Base-by-base conservation (phyloP, 352 stramenopile species). In the Pythium volutum region DNA sequence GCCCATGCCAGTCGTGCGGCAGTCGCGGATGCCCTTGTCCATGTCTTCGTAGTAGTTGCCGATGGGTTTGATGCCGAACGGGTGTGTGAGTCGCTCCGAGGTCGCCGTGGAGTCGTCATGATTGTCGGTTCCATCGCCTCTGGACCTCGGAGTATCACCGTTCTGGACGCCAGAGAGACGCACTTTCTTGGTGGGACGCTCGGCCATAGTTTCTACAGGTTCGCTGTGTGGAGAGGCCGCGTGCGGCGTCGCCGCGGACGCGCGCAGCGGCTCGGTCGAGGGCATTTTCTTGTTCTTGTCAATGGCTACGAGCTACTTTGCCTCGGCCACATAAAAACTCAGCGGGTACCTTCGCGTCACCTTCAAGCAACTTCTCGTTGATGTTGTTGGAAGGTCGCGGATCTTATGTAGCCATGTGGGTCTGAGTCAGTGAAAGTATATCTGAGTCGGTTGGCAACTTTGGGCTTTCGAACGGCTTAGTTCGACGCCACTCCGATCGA, bases 41-140 rank as follows among this genome's bases (percentile, higher is more conserved):
- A 69, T 63, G 56, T 93, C 84, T 42, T 82, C 82, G 36, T 80
- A 91, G 68, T 73, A 87, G 45, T 96, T 95, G 54, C 88, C 88
- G 57, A 89, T 73, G 1, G 87, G 87, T 49, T 95, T 89, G 36
- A 96, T 75, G 46, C 87, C 87, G 47, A 84, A 87, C 23, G 88
- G 87, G 58, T 96, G 88, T 51, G 63, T 56, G 42, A 91, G 62
- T 22, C 71, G 67, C 33, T 46, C 22, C n/a, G 59, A 50, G 0
- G 14, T 47, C 5, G 50, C 22, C 50, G 9, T 8, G n/a, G 14
- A 18, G 12, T 25, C 18, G 6, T 26, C 36, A 5, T 51, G 14
- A 8, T 42, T n/a, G 49, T 60, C 55, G 45, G 27, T 49, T 18
- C 27, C 43, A 33, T 63, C 55, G 46, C 27, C 41, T 10, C 10